A percentile compares a stretch with the other conserved stretches of the same genome.
phyloP scores from a whole-genome alignment of 2,329 filamentous ascomycete species.

The Botryotinia narcissicola region DNA sequence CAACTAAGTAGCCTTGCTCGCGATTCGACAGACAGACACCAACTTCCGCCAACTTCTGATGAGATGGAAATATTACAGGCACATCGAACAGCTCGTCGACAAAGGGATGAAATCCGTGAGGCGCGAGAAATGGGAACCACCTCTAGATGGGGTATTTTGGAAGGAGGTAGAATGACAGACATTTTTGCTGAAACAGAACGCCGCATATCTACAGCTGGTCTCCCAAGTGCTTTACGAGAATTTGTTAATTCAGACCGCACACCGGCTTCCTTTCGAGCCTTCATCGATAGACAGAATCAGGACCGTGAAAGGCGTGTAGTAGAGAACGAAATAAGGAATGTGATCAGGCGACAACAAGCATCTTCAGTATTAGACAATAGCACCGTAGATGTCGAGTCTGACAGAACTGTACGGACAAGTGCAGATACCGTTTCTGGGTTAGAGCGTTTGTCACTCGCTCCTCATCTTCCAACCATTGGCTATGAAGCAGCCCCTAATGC shows the following conservation, averaged over 20 bases:
- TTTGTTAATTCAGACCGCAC: slow-evolving; percentile 36
- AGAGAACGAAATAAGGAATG: slow-evolving; percentile 29
- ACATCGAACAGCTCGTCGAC: slow-evolving; percentile 52
- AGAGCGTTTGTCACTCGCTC: slow-evolving; percentile 31
- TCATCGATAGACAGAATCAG: slow-evolving; percentile 39
- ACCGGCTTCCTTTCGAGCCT: slow-evolving; percentile 36
- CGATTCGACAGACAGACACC: slow-evolving; percentile 44
- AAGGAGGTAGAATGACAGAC: slow-evolving; percentile 25
- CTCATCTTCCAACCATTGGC: slow-evolving; percentile 33
- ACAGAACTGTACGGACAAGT: slow-evolving; percentile 21
- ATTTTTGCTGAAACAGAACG: slow-evolving; percentile 24
- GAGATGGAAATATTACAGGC: slow-evolving; percentile 58
- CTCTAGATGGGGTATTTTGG: slow-evolving; percentile 25
- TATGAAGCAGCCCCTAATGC: slow-evolving; percentile 37
- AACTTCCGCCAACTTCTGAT: slow-evolving; percentile 51
- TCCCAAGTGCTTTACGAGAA: slow-evolving; percentile 36
- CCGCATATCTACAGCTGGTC: slow-evolving; percentile 28
- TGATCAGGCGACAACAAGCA: slow-evolving; percentile 23
- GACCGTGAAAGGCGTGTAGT: slow-evolving; percentile 35
- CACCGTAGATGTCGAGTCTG: slow-evolving; percentile 26
- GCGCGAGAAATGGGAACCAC: slow-evolving; percentile 25
- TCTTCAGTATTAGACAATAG: slow-evolving; percentile 34
- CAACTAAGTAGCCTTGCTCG: slow-evolving; percentile 32
- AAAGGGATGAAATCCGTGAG: slow-evolving; percentile 38
- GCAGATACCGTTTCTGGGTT: slow-evolving; percentile 32